These are phyloP conservation scores for Mycena alexandri DNA, from an alignment of 768 basidiomycete species.

Conservation along the genomic window DNA sequence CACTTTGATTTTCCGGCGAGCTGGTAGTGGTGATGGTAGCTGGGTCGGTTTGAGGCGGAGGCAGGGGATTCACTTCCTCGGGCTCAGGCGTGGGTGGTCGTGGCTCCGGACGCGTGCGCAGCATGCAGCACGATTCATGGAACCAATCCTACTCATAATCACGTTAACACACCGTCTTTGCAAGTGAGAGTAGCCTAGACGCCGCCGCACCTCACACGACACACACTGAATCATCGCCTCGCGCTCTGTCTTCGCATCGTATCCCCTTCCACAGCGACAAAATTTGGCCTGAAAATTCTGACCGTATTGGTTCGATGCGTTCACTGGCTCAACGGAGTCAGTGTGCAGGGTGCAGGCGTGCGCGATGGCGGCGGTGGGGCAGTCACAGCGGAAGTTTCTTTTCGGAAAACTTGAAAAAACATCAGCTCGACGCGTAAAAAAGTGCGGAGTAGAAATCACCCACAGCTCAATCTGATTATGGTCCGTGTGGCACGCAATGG, in stretches of 20 bases:
- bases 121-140: slow-evolving; percentile 89
- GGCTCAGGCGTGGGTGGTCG: slow-evolving; percentile 56
- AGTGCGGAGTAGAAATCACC: slow-evolving; percentile 34
- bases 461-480: slow-evolving; percentile 88
- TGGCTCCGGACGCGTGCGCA: slow-evolving; percentile 73
- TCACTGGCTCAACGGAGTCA: slow-evolving; percentile 60
- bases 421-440: neutral
- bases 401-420: slow-evolving; percentile 73
- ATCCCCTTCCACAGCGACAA: slow-evolving; percentile 80
- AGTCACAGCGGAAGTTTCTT: slow-evolving; percentile 86
- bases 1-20: neutral
- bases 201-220: slow-evolving; percentile 82
- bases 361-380: slow-evolving; percentile 74
- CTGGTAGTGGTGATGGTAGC: neutral
- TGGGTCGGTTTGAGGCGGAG: neutral
- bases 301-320: slow-evolving; percentile 73
- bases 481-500: slow-evolving; percentile 87
- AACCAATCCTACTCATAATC: slow-evolving; percentile 82
- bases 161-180: slow-evolving; percentile 1
- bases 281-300: slow-evolving; percentile 81
- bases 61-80: slow-evolving; percentile 10
- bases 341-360: slow-evolving; percentile 76
- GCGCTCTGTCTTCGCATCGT: slow-evolving; percentile 77
- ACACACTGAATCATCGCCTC: slow-evolving; percentile 94
- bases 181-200: slow-evolving; percentile 12